Percentiles rank a stretch among this genome's conserved stretches.
Conservation (phyloP, 768 basidiomycete genomes). For the Sporobolomyces phaffii region DNA sequence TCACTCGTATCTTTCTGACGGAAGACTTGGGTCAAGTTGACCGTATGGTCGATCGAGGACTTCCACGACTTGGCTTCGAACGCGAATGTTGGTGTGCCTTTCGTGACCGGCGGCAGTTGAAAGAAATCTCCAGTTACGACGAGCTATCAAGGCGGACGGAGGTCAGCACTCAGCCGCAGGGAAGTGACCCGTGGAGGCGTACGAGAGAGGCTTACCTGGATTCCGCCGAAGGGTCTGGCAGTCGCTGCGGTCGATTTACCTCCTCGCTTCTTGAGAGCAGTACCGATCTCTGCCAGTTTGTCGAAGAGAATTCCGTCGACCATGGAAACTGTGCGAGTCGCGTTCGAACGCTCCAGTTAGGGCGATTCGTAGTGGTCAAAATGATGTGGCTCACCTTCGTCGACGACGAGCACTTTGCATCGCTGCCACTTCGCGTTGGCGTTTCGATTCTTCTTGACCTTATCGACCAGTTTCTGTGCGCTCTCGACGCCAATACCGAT, state of each 20-base stretch:
- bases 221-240: slow-evolving; percentile 74
- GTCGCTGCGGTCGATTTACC: slow-evolving; percentile 40
- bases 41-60: slow-evolving; percentile 66
- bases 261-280: slow-evolving; percentile 48
- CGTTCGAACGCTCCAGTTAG: too few species aligned
- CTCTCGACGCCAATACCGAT: slow-evolving; percentile 74
- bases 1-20: slow-evolving; percentile 88
- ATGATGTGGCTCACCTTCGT: slow-evolving; percentile 77
- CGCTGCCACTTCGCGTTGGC: slow-evolving; percentile 70
- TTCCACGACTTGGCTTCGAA: slow-evolving; percentile 82
- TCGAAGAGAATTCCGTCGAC: slow-evolving; percentile 74
- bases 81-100: slow-evolving; percentile 70
- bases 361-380: too few species aligned
- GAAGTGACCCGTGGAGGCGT: not conserved
- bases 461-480: slow-evolving; percentile 58
- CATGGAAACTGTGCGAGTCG: slow-evolving; percentile 99
- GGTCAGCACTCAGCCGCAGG: not conserved
- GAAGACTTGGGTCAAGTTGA: slow-evolving; percentile 93
- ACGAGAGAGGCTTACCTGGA: slow-evolving; percentile 58
- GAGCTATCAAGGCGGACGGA: slow-evolving; percentile 51
- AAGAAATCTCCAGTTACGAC: slow-evolving; percentile 97
- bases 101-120: slow-evolving; percentile 87
- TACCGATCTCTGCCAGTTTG: slow-evolving; percentile 71
- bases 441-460: slow-evolving; percentile 71
- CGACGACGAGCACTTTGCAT: slow-evolving; percentile 77